Percentiles rank a stretch among this genome's conserved stretches.
Conservation (phyloP, 2,329 filamentous ascomycete species). For the Aspergillus felis region DNA sequence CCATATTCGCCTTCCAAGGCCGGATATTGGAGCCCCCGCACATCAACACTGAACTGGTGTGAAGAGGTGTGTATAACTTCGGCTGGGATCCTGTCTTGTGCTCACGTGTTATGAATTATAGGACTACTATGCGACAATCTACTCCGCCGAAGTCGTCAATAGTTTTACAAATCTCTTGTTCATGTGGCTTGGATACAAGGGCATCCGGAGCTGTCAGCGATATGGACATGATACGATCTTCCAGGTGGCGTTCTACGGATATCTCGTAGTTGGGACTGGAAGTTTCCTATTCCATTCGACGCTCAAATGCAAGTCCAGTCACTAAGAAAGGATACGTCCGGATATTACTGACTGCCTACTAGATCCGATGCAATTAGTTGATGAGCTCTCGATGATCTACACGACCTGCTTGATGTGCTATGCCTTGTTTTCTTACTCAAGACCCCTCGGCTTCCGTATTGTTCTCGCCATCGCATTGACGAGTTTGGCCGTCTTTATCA, state of each 20-base stretch:
- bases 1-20: conserved; percentile 46
- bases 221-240: conserved; percentile 75
- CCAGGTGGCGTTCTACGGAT: conserved; percentile 61
- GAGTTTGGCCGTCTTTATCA: conserved; percentile 63
- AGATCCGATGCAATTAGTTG: conserved; percentile 69
- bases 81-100: not conserved
- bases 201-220: conserved; percentile 67
- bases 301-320: conserved; percentile 51
- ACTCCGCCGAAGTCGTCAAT: conserved; percentile 74
- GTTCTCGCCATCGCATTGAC: conserved; percentile 57
- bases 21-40: conserved; percentile 67
- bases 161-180: conserved; percentile 81
- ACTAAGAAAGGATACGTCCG: not conserved
- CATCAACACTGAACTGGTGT: conserved; percentile 73
- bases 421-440: conserved; percentile 70
- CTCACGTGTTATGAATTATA: conserved; percentile 33
- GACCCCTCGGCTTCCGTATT: conserved; percentile 48
- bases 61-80: conserved; percentile 58
- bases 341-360: conserved; percentile 17
- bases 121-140: conserved; percentile 72
- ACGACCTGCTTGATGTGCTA: conserved; percentile 67
- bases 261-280: conserved; percentile 58
- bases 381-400: conserved; percentile 70
- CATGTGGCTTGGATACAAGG: conserved; percentile 70
- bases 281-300: conserved; percentile 63